Evolutionary conservation across 129 eudicot genomes (phyloP).

Genomic region (Artemisia argyi): DNA sequence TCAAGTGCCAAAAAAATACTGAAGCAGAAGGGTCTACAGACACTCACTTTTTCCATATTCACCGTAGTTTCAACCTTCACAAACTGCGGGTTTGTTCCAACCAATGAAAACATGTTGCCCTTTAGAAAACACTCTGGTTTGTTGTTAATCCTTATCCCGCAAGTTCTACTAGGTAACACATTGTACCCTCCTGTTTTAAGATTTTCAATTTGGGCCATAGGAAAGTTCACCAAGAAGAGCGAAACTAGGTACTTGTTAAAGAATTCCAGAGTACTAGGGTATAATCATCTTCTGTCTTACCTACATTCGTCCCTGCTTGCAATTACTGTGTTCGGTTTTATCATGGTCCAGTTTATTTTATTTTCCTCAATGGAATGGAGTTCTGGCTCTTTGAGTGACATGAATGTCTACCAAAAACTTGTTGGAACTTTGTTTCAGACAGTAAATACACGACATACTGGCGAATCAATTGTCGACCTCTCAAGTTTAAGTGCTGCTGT

Average conservation of each 20-base stretch:
- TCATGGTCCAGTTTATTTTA: conserved; percentile 23
- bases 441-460: conserved; percentile 2
- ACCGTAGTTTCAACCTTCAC: conserved; percentile 49
- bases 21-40: conserved; percentile 35
- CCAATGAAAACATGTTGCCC: conserved; percentile 59
- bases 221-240: conserved; percentile 22
- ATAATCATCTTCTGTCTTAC: conserved; percentile 28
- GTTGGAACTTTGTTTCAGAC: conserved; percentile 12
- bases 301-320: background rate
- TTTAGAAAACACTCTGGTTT: conserved; percentile 56
- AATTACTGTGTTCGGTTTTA: conserved; percentile 26
- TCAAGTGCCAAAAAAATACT: conserved; percentile 44
- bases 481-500: background rate
- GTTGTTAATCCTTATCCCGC: conserved; percentile 46
- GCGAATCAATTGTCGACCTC: conserved; percentile 16
- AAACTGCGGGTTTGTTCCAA: conserved; percentile 59
- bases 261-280: conserved; percentile 25
- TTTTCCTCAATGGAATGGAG: conserved; percentile 46
- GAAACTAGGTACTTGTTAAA: conserved; percentile 42
- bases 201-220: conserved; percentile 20
- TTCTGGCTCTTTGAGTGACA: conserved; percentile 23
- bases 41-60: conserved; percentile 31
- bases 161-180: conserved; percentile 46
- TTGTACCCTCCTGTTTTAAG: conserved; percentile 38
- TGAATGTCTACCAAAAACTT: conserved; percentile 33